Evolutionary conservation across 352 stramenopile genomes (phyloP).

Genomic region (Globisporangium sylvaticum): DNA sequence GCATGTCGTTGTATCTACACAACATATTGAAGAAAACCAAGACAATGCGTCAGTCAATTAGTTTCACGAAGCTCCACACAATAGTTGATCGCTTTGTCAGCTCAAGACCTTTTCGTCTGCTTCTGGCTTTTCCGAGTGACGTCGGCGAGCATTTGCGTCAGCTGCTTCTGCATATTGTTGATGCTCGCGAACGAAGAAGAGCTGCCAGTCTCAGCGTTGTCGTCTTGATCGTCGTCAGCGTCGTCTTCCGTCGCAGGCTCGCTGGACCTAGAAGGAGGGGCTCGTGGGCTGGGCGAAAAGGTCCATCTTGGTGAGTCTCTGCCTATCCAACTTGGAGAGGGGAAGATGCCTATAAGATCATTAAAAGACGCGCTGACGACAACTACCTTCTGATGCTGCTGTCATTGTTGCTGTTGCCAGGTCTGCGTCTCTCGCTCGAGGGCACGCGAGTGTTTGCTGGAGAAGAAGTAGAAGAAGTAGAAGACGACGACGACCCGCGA

Average conservation of each 20-base stretch:
- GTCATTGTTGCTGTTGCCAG: constrained; percentile 16
- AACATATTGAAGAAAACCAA: background rate
- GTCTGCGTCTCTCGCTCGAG: background rate
- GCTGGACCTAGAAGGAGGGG: constrained; percentile 18
- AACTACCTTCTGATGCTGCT: constrained; percentile 10
- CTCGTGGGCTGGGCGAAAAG: constrained; percentile 17
- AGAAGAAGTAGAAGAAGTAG: constrained; percentile 8
- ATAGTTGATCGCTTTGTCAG: no score
- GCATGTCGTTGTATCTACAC: constrained; percentile 30
- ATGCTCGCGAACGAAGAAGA: constrained; percentile 8
- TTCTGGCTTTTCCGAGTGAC: constrained; percentile 34
- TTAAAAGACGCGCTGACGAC: no score
- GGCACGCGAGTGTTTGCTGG: background rate
- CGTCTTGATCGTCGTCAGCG: background rate
- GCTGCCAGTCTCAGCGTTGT: background rate
- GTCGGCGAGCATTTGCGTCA: constrained; percentile 32
- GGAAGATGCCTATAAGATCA: no score
- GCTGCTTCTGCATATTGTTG: constrained; percentile 25
- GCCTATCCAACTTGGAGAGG: background rate
- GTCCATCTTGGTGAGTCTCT: background rate
- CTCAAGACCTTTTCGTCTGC: constrained; percentile 36
- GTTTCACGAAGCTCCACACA: no score
- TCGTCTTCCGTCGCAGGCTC: constrained; percentile 39
- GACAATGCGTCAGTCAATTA: background rate
- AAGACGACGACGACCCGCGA: constrained; percentile 4